Evolutionary conservation across 1,284 basidiomycete species (phyloP).

Genomic region (Vanrija humicola): DNA sequence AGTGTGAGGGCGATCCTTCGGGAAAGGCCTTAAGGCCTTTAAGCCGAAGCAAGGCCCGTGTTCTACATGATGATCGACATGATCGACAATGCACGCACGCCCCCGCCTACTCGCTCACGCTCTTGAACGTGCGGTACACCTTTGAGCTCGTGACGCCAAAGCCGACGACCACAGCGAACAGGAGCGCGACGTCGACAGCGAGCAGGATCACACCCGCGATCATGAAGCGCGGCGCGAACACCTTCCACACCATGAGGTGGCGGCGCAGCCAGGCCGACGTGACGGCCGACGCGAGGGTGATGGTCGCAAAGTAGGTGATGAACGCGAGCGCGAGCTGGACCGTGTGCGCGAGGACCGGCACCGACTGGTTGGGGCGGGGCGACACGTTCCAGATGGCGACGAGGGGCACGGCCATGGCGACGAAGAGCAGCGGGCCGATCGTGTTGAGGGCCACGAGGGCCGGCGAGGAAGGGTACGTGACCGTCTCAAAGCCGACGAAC

Average conservation of each 20-base stretch:
- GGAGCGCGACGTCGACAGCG: constrained; percentile 49
- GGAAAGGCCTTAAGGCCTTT: no score
- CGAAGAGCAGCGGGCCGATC: constrained; percentile 65
- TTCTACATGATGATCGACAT: no score
- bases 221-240: constrained; percentile 95
- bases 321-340: constrained; percentile 59
- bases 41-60: no score
- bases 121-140: constrained; percentile 47
- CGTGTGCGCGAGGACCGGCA: constrained; percentile 47
- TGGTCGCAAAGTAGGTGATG: constrained; percentile 63
- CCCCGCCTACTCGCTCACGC: constrained; percentile 21
- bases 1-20: no score
- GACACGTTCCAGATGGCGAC: constrained; percentile 85
- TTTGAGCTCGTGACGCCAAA: constrained; percentile 41
- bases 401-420: constrained; percentile 64
- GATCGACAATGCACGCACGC: background rate
- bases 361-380: constrained; percentile 52
- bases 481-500: constrained; percentile 67
- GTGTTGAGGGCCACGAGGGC: constrained; percentile 77
- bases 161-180: constrained; percentile 48
- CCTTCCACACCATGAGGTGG: constrained; percentile 99
- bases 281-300: constrained; percentile 67
- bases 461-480: constrained; percentile 72
- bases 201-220: constrained; percentile 56
- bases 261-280: constrained; percentile 73